Conservation (phyloP, 169 alveolate genomes). For the Plasmodium gaboni region DNA sequence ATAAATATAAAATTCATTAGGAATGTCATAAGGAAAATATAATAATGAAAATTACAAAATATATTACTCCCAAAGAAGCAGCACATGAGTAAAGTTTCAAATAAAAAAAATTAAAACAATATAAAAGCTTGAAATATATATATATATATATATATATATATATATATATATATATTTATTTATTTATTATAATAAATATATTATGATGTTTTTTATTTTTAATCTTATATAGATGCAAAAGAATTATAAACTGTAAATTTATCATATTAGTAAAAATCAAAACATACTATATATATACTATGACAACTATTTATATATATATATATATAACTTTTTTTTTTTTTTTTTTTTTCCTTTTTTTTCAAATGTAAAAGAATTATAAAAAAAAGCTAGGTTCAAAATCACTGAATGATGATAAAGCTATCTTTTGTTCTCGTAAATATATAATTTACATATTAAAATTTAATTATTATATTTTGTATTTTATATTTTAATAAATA, state of each 20-base stretch:
- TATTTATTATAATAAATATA: background rate
- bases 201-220: background rate
- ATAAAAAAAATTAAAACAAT: conserved; percentile 5
- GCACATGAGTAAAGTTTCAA: conserved; percentile 51
- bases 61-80: conserved; percentile 42
- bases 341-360: background rate
- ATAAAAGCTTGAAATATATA: background rate
- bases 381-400: conserved; percentile 22
- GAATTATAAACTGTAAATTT: conserved; percentile 48
- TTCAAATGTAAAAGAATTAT: conserved; percentile 11
- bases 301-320: background rate
- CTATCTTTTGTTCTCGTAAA: conserved; percentile 42
- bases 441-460: background rate
- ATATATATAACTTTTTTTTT: background rate
- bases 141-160: background rate
- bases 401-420: conserved; percentile 4
- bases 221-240: conserved; percentile 21
- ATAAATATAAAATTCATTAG: conserved; percentile 18
- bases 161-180: background rate
- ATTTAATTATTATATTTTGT: too few species aligned
- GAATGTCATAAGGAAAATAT: conserved; percentile 40
- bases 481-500: too few species aligned
- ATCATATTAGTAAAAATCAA: conserved; percentile 42
- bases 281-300: background rate
- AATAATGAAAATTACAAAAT: conserved; percentile 32